A percentile compares a stretch with the other conserved stretches of the same genome.
Evolutionary conservation across 2,329 filamentous ascomycete species (phyloP).

Genomic region (Incumbomyces delicatus): DNA sequence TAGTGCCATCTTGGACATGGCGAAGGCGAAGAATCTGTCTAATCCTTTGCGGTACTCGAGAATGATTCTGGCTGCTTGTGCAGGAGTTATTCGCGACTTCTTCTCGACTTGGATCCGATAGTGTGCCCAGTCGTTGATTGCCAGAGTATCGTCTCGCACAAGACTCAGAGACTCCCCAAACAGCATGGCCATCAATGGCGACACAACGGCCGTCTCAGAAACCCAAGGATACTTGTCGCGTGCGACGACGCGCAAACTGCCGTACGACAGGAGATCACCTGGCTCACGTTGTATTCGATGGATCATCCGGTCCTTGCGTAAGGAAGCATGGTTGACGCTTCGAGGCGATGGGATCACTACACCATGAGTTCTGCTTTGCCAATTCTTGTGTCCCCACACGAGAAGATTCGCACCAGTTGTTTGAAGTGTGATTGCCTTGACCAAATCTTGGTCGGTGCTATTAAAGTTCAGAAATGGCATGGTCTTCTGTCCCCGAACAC

Average conservation of each 20-base stretch:
- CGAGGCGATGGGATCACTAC: neutral
- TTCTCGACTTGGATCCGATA: conserved; percentile 5
- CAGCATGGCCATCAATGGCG: conserved; percentile 14
- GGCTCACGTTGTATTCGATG: conserved; percentile 3
- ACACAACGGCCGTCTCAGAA: conserved; percentile 14
- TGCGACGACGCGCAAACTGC: conserved; percentile 5
- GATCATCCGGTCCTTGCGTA: neutral
- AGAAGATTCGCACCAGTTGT: conserved; percentile 12
- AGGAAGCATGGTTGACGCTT: neutral
- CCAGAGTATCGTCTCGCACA: conserved; percentile 4
- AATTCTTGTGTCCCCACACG: conserved; percentile 7
- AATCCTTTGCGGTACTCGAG: conserved; percentile 16
- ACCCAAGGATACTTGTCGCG: conserved; percentile 10
- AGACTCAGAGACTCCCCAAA: conserved; percentile 10
- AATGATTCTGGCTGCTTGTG: conserved; percentile 8
- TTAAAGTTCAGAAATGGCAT: conserved; percentile 12
- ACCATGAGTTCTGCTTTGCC: neutral
- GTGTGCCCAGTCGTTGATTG: conserved; percentile 14
- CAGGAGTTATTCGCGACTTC: neutral
- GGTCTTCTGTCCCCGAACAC: neutral
- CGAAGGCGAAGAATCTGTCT: conserved; percentile 13
- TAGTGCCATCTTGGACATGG: conserved; percentile 4
- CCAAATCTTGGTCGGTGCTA: conserved; percentile 10
- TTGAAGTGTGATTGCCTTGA: conserved; percentile 14
- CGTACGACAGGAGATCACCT: conserved; percentile 15